Evolutionary conservation across 2,329 filamentous ascomycete genomes (phyloP).

Genomic region (Dactylellina leptospora): DNA sequence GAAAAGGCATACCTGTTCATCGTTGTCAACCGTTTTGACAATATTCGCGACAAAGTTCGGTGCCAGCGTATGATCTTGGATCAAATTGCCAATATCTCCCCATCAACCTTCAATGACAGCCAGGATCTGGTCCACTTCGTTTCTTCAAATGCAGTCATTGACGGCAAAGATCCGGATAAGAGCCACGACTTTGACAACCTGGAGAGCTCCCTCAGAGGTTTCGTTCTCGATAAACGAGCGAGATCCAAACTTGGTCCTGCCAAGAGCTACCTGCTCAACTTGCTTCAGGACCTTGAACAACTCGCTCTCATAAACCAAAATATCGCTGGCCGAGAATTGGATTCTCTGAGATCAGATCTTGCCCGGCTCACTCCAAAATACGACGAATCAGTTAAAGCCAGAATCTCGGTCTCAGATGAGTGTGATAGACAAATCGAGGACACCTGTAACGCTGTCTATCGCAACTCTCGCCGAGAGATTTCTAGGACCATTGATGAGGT

Average conservation of each 20-base stretch:
- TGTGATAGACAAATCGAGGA: slow-evolving; percentile 84
- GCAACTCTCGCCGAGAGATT: slow-evolving; percentile 79
- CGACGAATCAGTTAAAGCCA: slow-evolving; percentile 82
- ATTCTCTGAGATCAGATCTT: slow-evolving; percentile 82
- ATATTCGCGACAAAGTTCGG: slow-evolving; percentile 87
- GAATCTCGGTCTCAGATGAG: slow-evolving; percentile 79
- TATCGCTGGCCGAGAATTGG: slow-evolving; percentile 83
- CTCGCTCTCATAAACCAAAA: slow-evolving; percentile 87
- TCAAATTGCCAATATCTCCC: slow-evolving; percentile 86
- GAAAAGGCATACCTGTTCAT: slow-evolving; percentile 99
- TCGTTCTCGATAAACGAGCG: slow-evolving; percentile 94
- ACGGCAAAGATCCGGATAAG: slow-evolving; percentile 88
- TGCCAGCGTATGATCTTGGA: slow-evolving; percentile 94
- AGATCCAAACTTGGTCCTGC: slow-evolving; percentile 94
- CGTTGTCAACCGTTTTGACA: slow-evolving; percentile 96
- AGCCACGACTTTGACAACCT: slow-evolving; percentile 87
- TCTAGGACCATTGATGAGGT: slow-evolving; percentile 78
- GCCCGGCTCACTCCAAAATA: slow-evolving; percentile 83
- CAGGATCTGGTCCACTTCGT: slow-evolving; percentile 96
- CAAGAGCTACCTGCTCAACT: slow-evolving; percentile 92
- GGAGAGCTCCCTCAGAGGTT: slow-evolving; percentile 86
- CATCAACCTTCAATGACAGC: slow-evolving; percentile 89
- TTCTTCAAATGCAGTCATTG: slow-evolving; percentile 91
- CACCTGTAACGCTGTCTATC: slow-evolving; percentile 85
- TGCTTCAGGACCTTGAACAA: slow-evolving; percentile 83